Percentiles rank a stretch among this genome's conserved stretches.
Conservation (phyloP, 768 basidiomycete genomes). For the Hygrophoropsis aurantiaca region DNA sequence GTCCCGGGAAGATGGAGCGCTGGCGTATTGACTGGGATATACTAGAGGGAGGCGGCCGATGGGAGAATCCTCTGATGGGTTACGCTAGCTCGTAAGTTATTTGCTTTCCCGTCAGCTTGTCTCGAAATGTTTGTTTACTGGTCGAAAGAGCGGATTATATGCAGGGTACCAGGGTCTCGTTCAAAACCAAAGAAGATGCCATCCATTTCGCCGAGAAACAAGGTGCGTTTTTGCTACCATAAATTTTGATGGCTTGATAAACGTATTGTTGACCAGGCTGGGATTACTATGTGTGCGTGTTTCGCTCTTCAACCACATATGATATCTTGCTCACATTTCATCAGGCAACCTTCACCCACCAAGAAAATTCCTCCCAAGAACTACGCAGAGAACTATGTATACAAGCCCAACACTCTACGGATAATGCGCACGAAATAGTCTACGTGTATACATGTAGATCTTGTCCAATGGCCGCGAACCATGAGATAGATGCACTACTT, state of each 20-base stretch:
- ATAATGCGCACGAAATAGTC: slow-evolving; percentile 90
- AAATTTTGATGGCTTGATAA: slow-evolving; percentile 6
- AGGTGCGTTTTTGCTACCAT: slow-evolving; percentile 47
- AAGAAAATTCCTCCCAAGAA: slow-evolving; percentile 82
- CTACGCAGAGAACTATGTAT: slow-evolving; percentile 89
- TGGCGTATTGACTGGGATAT: slow-evolving; percentile 97
- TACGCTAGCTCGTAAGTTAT: slow-evolving; percentile 88
- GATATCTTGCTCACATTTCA: slow-evolving; percentile 11
- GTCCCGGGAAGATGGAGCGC: slow-evolving; percentile 76
- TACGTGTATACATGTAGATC: neutral
- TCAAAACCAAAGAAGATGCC: slow-evolving; percentile 87
- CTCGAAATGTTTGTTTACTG: slow-evolving; percentile 4
- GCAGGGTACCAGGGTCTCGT: slow-evolving; percentile 84
- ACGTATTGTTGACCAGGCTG: slow-evolving; percentile 55
- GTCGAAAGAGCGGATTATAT: slow-evolving; percentile 83
- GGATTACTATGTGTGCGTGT: slow-evolving; percentile 86
- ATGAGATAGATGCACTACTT: no score
- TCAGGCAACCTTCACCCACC: slow-evolving; percentile 56
- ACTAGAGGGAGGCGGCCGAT: slow-evolving; percentile 84
- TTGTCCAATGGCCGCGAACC: no score
- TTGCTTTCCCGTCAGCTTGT: neutral
- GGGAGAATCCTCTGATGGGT: slow-evolving; percentile 99
- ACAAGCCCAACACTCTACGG: slow-evolving; percentile 75
- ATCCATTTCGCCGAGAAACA: slow-evolving; percentile 97
- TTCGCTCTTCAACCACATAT: slow-evolving; percentile 11